Percentiles rank a stretch among this genome's conserved stretches.
These are phyloP conservation scores for Salix brachista DNA, from an alignment of 345 rosid species.

Conservation along the genomic window DNA sequence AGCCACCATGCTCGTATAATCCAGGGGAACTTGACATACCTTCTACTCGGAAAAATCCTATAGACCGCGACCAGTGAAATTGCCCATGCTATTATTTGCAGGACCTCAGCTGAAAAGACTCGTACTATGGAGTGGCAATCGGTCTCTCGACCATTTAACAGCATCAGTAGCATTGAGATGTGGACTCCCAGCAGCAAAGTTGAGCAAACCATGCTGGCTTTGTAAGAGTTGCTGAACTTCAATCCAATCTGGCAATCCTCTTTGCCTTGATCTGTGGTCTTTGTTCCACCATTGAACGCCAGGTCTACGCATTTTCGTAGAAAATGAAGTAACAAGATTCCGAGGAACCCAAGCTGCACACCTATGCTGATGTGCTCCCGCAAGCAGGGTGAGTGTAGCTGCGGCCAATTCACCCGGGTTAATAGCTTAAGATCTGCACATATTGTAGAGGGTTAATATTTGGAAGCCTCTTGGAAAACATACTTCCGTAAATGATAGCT, in stretches of 20 bases:
- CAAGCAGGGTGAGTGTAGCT: slow-evolving; percentile 42
- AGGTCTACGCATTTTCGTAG: slow-evolving; percentile 21
- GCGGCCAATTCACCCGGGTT: slow-evolving; percentile 33
- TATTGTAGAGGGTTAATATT: slow-evolving; percentile 1
- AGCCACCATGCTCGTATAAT: slow-evolving; percentile 80
- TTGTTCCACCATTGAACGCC: slow-evolving; percentile 25
- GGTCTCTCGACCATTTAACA: slow-evolving; percentile 26
- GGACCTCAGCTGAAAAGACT: slow-evolving; percentile 45
- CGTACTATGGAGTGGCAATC: slow-evolving; percentile 40
- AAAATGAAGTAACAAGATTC: slow-evolving; percentile 32
- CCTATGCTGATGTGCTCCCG: slow-evolving; percentile 51
- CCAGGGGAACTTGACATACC: slow-evolving; percentile 52
- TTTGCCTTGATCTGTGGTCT: slow-evolving; percentile 25
- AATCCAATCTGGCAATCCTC: slow-evolving; percentile 23
- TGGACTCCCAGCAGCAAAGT: slow-evolving; percentile 43
- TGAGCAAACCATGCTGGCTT: slow-evolving; percentile 42
- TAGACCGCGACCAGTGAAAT: slow-evolving; percentile 32
- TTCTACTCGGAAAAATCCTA: slow-evolving; percentile 28
- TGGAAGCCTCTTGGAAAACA: too few relatives aligned
- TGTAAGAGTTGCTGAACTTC: slow-evolving; percentile 42
- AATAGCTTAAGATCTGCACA: slow-evolving; percentile 33
- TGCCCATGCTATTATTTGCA: slow-evolving; percentile 48
- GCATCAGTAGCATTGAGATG: slow-evolving; percentile 36
- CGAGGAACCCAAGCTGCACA: slow-evolving; percentile 49
- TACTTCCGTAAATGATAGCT: too few relatives aligned